phyloP scores from a whole-genome alignment of 2,329 filamentous ascomycete genomes.

The Cytospora piceae region DNA sequence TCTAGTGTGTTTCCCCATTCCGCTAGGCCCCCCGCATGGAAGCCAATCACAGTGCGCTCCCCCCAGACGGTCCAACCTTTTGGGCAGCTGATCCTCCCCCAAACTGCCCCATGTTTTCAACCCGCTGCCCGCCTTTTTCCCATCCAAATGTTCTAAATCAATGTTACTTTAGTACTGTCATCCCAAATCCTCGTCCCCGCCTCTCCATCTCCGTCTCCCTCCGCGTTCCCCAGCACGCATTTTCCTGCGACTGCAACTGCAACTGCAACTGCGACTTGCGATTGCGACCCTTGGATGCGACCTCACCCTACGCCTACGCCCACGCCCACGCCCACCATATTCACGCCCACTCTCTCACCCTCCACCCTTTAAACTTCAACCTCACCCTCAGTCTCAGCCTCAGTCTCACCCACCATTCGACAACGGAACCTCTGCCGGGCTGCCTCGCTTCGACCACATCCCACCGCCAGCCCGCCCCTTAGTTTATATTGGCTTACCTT shows the following conservation, averaged over 20 bases:
- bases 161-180: slow-evolving; percentile 10
- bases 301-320: background rate
- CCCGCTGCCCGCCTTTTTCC: background rate
- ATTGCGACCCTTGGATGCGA: no score
- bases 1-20: background rate
- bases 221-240: slow-evolving; percentile 6
- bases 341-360: background rate
- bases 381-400: background rate
- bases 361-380: background rate
- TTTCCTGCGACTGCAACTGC: background rate
- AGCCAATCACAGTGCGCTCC: slow-evolving; percentile 34
- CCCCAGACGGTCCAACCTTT: slow-evolving; percentile 24
- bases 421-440: background rate
- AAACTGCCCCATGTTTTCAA: slow-evolving; percentile 6
- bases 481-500: background rate
- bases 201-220: slow-evolving; percentile 18
- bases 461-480: background rate
- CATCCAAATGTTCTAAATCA: slow-evolving; percentile 1
- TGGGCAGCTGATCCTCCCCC: slow-evolving; percentile 22
- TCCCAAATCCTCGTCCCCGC: slow-evolving; percentile 16
- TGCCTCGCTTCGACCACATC: background rate
- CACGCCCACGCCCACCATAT: background rate
- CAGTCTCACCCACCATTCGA: background rate
- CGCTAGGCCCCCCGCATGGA: slow-evolving; percentile 4
- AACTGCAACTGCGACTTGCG: slow-evolving; percentile 4